Percentiles rank a stretch among this genome's conserved stretches.
These are phyloP conservation scores for Silene uniflora DNA, from an alignment of 148 eudicot species.

Conservation along the genomic window DNA sequence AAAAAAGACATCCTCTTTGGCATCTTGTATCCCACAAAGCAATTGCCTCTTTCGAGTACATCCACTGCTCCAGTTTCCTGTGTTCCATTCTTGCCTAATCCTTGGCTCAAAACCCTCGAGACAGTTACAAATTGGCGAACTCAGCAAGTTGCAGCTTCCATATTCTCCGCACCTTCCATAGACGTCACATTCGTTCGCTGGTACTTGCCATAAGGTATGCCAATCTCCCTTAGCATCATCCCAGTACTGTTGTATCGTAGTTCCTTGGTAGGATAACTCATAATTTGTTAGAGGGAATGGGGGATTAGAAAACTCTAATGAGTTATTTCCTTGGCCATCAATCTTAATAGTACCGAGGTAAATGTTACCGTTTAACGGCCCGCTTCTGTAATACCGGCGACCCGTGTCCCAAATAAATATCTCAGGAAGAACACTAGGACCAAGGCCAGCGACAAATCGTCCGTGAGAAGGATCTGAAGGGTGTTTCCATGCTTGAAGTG, in stretches of 20 bases:
- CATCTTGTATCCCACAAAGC: slow-evolving; percentile 25
- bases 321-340: slow-evolving; percentile 16
- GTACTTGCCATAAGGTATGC: slow-evolving; percentile 24
- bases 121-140: slow-evolving; percentile 35
- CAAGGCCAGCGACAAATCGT: background rate
- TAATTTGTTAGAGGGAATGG: slow-evolving; percentile 13
- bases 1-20: slow-evolving; percentile 38
- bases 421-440: background rate
- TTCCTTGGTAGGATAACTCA: slow-evolving; percentile 19
- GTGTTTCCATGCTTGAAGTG: slow-evolving; percentile 12
- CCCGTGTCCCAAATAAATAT: slow-evolving; percentile 4
- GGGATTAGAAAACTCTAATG: slow-evolving; percentile 11
- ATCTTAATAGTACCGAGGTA: slow-evolving; percentile 20
- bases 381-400: slow-evolving; percentile 14
- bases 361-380: slow-evolving; percentile 28
- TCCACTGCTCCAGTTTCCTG: slow-evolving; percentile 46
- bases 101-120: slow-evolving; percentile 43
- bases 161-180: slow-evolving; percentile 44
- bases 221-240: slow-evolving; percentile 22
- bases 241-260: slow-evolving; percentile 22
- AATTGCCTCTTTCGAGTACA: slow-evolving; percentile 27
- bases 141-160: slow-evolving; percentile 29
- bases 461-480: slow-evolving; percentile 21
- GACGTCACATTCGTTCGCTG: slow-evolving; percentile 34
- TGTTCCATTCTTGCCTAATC: slow-evolving; percentile 30